Evolutionary conservation across 805 yeast species (phyloP).

Genomic region (Candida tallmaniae): DNA sequence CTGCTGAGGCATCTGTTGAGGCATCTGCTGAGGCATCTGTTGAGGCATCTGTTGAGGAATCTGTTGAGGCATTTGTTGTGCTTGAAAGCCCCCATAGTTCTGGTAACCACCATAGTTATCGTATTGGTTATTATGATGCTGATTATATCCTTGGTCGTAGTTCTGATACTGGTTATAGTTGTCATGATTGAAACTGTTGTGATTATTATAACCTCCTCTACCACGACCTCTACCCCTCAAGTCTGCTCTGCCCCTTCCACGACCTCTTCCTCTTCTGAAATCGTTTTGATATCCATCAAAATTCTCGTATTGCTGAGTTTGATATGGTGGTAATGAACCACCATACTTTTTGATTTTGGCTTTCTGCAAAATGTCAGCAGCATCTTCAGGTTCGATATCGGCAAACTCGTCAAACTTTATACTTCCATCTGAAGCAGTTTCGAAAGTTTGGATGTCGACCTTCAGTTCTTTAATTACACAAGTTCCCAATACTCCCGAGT

Average conservation of each 20-base stretch:
- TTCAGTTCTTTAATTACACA: slow-evolving; percentile 54
- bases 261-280: slow-evolving; percentile 8
- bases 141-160: background rate
- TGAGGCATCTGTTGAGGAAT: background rate
- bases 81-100: background rate
- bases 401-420: slow-evolving; percentile 81
- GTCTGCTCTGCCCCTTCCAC: slow-evolving; percentile 10
- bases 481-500: slow-evolving; percentile 71
- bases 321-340: slow-evolving; percentile 14
- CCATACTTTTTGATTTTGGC: slow-evolving; percentile 32
- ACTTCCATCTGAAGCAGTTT: slow-evolving; percentile 63
- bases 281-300: slow-evolving; percentile 1
- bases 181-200: background rate
- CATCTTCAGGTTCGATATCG: slow-evolving; percentile 60
- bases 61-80: slow-evolving; percentile 4
- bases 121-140: background rate
- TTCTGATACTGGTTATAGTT: background rate
- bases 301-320: slow-evolving; percentile 3
- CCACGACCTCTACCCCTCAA: slow-evolving; percentile 13
- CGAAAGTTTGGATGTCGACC: slow-evolving; percentile 71
- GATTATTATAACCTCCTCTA: slow-evolving; percentile 8
- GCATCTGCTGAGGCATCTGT: slow-evolving; percentile 2
- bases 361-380: slow-evolving; percentile 52
- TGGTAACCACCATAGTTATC: slow-evolving; percentile 1
- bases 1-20: slow-evolving; percentile 4